A percentile compares a stretch with the other conserved stretches of the same genome.
These are phyloP conservation scores for Fusarium duplospermum DNA, from an alignment of 2,329 filamentous ascomycete species.

Conservation along the genomic window DNA sequence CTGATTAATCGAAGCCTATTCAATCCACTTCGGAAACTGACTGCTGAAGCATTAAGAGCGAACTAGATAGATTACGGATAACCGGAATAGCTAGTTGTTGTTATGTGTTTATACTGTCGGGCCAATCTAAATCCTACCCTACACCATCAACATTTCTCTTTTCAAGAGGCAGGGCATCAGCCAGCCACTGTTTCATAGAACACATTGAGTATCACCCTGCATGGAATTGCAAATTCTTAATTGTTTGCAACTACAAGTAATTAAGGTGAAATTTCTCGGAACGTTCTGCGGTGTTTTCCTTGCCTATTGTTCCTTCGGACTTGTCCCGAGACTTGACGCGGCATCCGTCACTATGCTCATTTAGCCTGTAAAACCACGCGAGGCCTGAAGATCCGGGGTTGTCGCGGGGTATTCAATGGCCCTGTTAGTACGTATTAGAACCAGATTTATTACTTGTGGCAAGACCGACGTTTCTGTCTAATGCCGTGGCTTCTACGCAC, in stretches of 20 bases:
- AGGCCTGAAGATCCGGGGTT: background rate
- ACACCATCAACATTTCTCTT: background rate
- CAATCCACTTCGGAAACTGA: accelerated
- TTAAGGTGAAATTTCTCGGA: background rate
- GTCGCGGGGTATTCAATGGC: background rate
- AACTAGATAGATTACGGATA: background rate
- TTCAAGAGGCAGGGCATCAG: no score
- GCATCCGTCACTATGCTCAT: background rate
- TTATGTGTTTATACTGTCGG: background rate
- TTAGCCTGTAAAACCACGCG: background rate
- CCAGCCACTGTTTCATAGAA: no score
- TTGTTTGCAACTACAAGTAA: no score
- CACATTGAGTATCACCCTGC: background rate
- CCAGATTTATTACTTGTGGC: background rate
- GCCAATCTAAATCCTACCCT: background rate
- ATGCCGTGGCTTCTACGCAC: background rate
- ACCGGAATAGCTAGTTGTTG: background rate
- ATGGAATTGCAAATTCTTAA: background rate
- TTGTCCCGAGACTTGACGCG: background rate
- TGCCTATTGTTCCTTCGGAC: background rate
- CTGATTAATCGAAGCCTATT: no score
- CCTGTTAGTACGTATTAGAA: background rate
- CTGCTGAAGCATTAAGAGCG: accelerated
- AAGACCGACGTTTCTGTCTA: background rate
- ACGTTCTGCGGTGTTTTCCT: background rate